Conservation (phyloP, 306 rosid genomes). For the Cajanus cajan region DNA sequence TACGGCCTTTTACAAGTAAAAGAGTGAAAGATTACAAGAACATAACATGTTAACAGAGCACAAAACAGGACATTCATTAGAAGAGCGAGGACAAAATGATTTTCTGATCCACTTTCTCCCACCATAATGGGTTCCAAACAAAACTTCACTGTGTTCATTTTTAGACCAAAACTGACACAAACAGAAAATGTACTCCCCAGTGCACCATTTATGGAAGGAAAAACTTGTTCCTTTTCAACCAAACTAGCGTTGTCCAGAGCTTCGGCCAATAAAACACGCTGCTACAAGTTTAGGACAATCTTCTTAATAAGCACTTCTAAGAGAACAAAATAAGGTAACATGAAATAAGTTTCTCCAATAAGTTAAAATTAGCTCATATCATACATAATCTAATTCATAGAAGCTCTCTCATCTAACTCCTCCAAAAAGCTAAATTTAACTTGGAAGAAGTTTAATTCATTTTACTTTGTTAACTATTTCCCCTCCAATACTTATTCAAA, state of each 20-base stretch:
- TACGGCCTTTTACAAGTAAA: neutral
- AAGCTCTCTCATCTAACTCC: neutral
- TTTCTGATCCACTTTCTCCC: neutral
- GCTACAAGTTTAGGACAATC: neutral
- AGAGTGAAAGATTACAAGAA: neutral
- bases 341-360: neutral
- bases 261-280: neutral
- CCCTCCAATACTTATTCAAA: no score
- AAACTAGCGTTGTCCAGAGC: neutral
- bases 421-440: neutral
- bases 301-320: neutral
- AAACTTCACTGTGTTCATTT: neutral
- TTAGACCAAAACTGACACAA: neutral
- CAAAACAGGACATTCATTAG: neutral
- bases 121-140: neutral
- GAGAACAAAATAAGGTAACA: neutral
- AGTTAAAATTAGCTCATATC: no score
- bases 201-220: neutral
- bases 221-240: neutral
- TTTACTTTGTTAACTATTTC: neutral
- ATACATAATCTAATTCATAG: neutral
- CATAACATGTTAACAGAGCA: neutral
- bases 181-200: neutral
- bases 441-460: neutral
- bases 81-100: neutral